These are phyloP conservation scores for Nothopassalora personata DNA, from an alignment of 2,329 filamentous ascomycete species.

Conservation along the genomic window DNA sequence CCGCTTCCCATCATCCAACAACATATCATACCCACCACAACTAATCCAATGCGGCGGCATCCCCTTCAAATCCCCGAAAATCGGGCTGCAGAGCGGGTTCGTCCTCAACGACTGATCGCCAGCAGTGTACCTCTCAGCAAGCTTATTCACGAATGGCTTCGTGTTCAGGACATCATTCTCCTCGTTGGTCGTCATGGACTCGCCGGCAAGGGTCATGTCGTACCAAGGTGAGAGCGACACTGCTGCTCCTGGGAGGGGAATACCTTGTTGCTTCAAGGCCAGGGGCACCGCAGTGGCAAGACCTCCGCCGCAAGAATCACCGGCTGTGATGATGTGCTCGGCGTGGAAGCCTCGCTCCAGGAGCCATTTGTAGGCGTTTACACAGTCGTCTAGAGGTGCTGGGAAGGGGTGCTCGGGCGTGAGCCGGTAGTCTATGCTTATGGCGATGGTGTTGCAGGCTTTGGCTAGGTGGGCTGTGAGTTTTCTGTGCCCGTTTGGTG, in stretches of 20 bases:
- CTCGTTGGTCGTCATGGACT: conserved; percentile 17
- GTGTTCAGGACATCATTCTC: conserved; percentile 22
- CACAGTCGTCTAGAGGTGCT: conserved; percentile 50
- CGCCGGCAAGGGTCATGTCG: conserved; percentile 16
- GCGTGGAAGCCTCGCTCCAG: conserved; percentile 39
- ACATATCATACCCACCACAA: conserved; percentile 47
- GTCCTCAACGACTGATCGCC: conserved; percentile 9
- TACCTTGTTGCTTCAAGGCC: conserved; percentile 15
- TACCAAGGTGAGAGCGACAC: conserved; percentile 26
- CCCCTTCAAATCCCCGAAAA: conserved; percentile 25
- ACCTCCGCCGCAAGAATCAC: conserved; percentile 27
- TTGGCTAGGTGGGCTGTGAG: conserved; percentile 38
- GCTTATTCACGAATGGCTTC: conserved; percentile 13
- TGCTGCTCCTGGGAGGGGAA: conserved; percentile 19
- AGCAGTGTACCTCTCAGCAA: conserved; percentile 18
- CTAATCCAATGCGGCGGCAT: conserved; percentile 49
- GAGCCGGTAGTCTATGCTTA: conserved; percentile 55
- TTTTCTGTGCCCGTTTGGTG: conserved; percentile 23
- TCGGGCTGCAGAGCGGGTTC: conserved; percentile 20
- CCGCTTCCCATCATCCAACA: conserved; percentile 49
- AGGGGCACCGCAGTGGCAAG: conserved; percentile 23
- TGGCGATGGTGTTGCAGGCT: conserved; percentile 42
- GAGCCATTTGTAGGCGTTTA: conserved; percentile 52
- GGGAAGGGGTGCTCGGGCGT: conserved; percentile 56
- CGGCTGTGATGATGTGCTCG: conserved; percentile 21